These are phyloP conservation scores for Zygosaccharomyces pseudorouxii DNA, from an alignment of 805 yeast species.

Conservation along the genomic window DNA sequence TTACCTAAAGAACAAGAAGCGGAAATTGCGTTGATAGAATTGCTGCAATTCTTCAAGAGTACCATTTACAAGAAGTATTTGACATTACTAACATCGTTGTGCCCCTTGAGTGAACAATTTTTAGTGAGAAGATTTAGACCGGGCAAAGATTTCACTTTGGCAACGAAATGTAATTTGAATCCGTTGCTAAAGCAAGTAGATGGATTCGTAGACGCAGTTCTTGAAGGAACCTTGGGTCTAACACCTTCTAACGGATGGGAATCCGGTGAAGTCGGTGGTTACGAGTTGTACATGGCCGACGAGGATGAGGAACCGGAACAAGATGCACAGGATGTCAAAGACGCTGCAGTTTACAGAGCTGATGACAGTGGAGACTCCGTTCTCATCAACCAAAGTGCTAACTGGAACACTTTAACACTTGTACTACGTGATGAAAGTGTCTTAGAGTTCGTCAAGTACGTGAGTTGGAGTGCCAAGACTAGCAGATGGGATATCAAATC, in stretches of 20 bases:
- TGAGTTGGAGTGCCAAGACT: conserved; percentile 81
- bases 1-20: conserved; percentile 29
- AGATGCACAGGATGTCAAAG: conserved; percentile 45
- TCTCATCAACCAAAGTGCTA: conserved; percentile 71
- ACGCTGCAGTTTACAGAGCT: conserved; percentile 76
- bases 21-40: conserved; percentile 41
- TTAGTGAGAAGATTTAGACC: conserved; percentile 87
- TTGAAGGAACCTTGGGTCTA: conserved; percentile 77
- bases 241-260: conserved; percentile 85
- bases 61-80: conserved; percentile 68
- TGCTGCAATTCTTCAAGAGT: conserved; percentile 58
- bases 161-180: conserved; percentile 51
- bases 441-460: conserved; percentile 89
- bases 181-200: conserved; percentile 35
- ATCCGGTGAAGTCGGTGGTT: conserved; percentile 88
- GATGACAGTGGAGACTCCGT: conserved; percentile 67
- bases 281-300: conserved; percentile 81
- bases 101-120: conserved; percentile 60
- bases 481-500: conserved; percentile 87
- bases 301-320: conserved; percentile 40
- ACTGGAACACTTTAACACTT: conserved; percentile 74
- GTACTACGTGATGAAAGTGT: conserved; percentile 81
- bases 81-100: conserved; percentile 52
- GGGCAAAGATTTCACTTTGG: conserved; percentile 88
- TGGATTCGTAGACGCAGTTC: conserved; percentile 40